A percentile compares a stretch with the other conserved stretches of the same genome.
phyloP scores from a whole-genome alignment of 768 basidiomycete species.

The Suillus ampliporus region DNA sequence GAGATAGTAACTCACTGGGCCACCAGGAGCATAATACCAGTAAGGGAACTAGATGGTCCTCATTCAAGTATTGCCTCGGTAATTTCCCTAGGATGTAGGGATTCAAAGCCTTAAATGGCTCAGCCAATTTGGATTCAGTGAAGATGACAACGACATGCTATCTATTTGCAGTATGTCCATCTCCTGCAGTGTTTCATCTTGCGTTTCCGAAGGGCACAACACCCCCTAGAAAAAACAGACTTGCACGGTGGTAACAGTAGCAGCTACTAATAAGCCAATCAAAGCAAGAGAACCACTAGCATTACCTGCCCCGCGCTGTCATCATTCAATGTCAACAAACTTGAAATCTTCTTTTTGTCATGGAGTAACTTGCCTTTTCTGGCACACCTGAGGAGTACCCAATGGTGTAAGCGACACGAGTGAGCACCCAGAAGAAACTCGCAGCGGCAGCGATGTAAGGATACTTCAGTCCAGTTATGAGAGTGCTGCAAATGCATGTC shows the following conservation, averaged over 20 bases:
- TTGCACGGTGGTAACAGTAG: background rate
- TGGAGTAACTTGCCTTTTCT: background rate
- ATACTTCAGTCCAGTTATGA: background rate
- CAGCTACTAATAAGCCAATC: background rate
- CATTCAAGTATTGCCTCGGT: too few relatives aligned
- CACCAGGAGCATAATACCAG: too few relatives aligned
- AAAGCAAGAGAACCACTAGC: background rate
- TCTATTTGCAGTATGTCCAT: background rate
- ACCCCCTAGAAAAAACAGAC: background rate
- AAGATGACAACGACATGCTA: background rate
- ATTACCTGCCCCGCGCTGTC: background rate
- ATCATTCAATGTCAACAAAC: background rate
- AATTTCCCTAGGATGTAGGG: background rate
- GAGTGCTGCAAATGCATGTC: background rate
- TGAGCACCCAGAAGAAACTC: slow-evolving; percentile 2
- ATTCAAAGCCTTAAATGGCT: background rate
- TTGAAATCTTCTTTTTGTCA: background rate
- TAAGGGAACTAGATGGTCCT: background rate
- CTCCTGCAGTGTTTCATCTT: background rate
- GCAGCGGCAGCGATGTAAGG: background rate
- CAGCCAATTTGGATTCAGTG: background rate
- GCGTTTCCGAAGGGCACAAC: background rate
- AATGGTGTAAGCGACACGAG: background rate
- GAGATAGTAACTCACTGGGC: too few relatives aligned
- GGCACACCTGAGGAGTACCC: slow-evolving; percentile 2